phyloP scores from a whole-genome alignment of 139 green algal genomes.

The Tetradesmus lagerheimii region DNA sequence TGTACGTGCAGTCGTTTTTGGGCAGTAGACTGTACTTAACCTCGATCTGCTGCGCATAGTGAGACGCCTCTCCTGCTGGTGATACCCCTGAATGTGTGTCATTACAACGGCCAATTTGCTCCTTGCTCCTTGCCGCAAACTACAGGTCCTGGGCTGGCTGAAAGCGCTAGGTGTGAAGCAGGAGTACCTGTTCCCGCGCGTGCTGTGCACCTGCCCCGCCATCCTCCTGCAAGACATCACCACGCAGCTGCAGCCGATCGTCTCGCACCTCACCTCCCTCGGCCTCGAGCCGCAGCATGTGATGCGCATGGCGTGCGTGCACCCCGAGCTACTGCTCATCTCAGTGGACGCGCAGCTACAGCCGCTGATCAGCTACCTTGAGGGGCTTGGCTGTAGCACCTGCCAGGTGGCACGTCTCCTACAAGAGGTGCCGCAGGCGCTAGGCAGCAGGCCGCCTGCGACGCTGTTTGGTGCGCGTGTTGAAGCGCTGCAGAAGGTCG shows the following conservation, averaged over 20 bases:
- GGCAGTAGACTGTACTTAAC: too few relatives aligned
- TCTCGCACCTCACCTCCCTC: slow-evolving; percentile 52
- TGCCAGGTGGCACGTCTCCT: slow-evolving; percentile 22
- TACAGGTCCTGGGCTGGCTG: slow-evolving; percentile 20
- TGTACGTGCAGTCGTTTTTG: too few relatives aligned
- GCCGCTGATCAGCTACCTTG: slow-evolving; percentile 50
- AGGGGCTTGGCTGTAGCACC: slow-evolving; percentile 50
- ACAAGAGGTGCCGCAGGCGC: slow-evolving; percentile 36
- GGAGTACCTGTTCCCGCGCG: slow-evolving; percentile 48
- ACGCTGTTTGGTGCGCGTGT: slow-evolving; percentile 34
- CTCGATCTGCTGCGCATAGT: too few relatives aligned
- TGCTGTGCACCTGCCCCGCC: slow-evolving; percentile 44
- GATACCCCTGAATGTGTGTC: too few relatives aligned
- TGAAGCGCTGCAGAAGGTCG: slow-evolving; percentile 32
- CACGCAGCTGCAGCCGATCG: slow-evolving; percentile 53
- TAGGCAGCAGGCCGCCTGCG: not conserved
- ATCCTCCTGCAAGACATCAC: slow-evolving; percentile 48
- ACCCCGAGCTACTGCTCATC: slow-evolving; percentile 58
- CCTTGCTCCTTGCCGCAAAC: not conserved
- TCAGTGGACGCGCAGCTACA: slow-evolving; percentile 42
- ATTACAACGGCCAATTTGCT: too few relatives aligned
- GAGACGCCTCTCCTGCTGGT: too few relatives aligned
- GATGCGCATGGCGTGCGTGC: slow-evolving; percentile 41
- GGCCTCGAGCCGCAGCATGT: slow-evolving; percentile 56
- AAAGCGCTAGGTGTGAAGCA: slow-evolving; percentile 17